Percentiles rank a stretch among this genome's conserved stretches.
These are phyloP conservation scores for Penicillium palitans DNA, from an alignment of 2,329 filamentous ascomycete genomes.

Conservation along the genomic window DNA sequence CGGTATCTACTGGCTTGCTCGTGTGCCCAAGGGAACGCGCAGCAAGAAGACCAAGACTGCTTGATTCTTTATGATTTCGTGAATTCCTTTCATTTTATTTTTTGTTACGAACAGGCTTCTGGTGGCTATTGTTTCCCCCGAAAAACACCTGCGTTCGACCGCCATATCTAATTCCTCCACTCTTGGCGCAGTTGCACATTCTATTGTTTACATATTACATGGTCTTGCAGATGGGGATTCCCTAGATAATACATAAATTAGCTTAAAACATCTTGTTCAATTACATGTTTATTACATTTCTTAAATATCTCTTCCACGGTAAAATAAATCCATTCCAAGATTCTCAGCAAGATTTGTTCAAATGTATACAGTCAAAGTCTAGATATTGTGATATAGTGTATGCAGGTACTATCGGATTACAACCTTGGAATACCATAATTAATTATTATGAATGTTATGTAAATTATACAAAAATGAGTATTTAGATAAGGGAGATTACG, in stretches of 20 bases:
- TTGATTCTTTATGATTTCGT: neutral
- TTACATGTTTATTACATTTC: neutral
- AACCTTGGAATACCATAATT: too few relatives aligned
- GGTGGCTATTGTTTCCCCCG: neutral
- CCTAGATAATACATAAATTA: constrained; percentile 3
- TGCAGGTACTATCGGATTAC: too few relatives aligned
- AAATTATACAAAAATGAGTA: too few relatives aligned
- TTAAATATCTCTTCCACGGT: neutral
- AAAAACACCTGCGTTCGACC: neutral
- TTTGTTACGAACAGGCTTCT: neutral
- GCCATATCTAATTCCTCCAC: neutral
- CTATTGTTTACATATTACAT: neutral
- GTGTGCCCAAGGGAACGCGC: constrained; percentile 50
- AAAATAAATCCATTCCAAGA: too few relatives aligned
- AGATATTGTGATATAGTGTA: neutral
- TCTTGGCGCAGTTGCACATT: neutral
- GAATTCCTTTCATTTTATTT: neutral
- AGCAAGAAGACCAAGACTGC: constrained; percentile 26
- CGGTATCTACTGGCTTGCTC: constrained; percentile 62
- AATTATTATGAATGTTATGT: too few relatives aligned
- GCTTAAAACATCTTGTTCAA: neutral
- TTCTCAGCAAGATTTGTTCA: neutral
- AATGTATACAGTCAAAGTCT: neutral
- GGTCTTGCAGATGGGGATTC: neutral
- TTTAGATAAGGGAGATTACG: too few relatives aligned